Percentiles rank a stretch among this genome's conserved stretches.
Conservation (phyloP, 768 basidiomycete genomes). For the Xerocomus potaroensis region DNA sequence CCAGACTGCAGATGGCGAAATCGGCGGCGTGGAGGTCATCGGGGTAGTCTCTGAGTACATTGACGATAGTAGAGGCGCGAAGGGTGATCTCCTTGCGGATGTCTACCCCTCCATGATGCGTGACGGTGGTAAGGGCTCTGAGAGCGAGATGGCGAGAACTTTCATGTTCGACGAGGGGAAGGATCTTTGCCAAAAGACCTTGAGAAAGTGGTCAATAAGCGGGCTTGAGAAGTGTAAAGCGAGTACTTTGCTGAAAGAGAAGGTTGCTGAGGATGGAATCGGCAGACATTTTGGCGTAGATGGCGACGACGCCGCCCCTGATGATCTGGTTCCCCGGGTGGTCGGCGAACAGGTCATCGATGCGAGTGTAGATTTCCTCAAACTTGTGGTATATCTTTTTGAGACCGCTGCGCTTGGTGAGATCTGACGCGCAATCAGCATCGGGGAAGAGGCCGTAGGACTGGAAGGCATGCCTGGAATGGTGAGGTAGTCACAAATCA, state of each 20-base stretch:
- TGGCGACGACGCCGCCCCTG: constrained; percentile 50
- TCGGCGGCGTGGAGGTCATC: constrained; percentile 50
- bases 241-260: constrained; percentile 51
- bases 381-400: constrained; percentile 60
- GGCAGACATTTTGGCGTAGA: constrained; percentile 57
- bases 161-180: constrained; percentile 48
- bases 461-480: constrained; percentile 44
- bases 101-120: constrained; percentile 54
- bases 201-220: not conserved
- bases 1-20: constrained; percentile 46
- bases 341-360: constrained; percentile 44
- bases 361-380: constrained; percentile 40
- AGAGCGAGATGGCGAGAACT: constrained; percentile 50
- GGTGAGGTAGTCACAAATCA: constrained; percentile 47
- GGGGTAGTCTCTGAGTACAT: constrained; percentile 45
- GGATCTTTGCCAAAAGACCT: constrained; percentile 57
- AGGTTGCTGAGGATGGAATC: constrained; percentile 57
- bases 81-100: constrained; percentile 49
- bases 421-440: not conserved
- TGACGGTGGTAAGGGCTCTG: constrained; percentile 52
- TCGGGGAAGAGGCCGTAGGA: not conserved
- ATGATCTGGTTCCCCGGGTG: constrained; percentile 40
- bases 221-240: not conserved
- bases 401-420: constrained; percentile 47
- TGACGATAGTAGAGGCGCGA: constrained; percentile 38